These are phyloP conservation scores for Volvox carteri DNA, from an alignment of 163 green algal genomes.

Conservation along the genomic window DNA sequence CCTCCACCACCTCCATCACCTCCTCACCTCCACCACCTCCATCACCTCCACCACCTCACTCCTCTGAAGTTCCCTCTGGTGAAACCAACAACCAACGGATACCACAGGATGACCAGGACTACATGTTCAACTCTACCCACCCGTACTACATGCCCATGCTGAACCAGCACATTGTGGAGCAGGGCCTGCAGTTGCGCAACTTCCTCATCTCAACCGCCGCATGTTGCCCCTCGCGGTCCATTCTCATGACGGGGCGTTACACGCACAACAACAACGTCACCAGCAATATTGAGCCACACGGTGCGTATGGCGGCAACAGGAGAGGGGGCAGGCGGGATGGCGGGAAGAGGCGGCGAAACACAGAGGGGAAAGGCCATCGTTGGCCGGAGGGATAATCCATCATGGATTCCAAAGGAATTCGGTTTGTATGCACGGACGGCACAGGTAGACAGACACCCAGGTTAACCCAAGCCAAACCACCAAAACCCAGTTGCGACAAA, in stretches of 20 bases:
- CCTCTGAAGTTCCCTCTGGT: no score
- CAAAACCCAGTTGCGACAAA: not conserved
- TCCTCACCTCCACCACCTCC: not conserved
- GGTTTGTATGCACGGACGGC: no score
- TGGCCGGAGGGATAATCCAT: no score
- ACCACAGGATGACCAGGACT: slow-evolving; percentile 51
- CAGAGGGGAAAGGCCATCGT: not conserved
- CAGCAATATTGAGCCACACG: slow-evolving; percentile 47
- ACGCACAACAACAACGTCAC: slow-evolving; percentile 64
- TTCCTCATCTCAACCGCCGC: slow-evolving; percentile 51
- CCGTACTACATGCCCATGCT: slow-evolving; percentile 55
- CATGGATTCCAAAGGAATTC: not conserved
- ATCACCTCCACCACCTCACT: not conserved
- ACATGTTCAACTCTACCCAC: slow-evolving; percentile 51
- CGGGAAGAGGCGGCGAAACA: not conserved
- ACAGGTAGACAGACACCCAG: not conserved
- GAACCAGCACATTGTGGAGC: slow-evolving; percentile 24
- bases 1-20: not conserved
- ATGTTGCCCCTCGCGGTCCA: slow-evolving; percentile 58
- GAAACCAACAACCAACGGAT: no score
- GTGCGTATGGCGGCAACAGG: not conserved
- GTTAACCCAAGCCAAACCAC: not conserved
- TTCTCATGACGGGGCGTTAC: slow-evolving; percentile 57
- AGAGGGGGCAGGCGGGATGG: not conserved
- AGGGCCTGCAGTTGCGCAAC: slow-evolving; percentile 60